Evolutionary conservation across 768 basidiomycete species (phyloP).

Genomic region (Podaxis mareebaensis): DNA sequence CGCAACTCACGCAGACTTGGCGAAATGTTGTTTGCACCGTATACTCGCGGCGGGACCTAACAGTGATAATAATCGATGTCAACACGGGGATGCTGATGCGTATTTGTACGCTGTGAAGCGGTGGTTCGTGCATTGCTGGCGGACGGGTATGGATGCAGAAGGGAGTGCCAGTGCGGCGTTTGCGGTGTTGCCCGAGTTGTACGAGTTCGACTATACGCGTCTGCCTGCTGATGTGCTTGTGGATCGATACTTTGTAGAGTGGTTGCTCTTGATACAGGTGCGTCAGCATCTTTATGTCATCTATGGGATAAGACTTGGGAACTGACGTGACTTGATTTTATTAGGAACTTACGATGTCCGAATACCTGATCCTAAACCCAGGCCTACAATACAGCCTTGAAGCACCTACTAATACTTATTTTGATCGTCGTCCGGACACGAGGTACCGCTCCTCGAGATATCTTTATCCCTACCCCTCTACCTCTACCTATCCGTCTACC

Average conservation of each 20-base stretch:
- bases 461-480: not conserved
- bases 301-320: no score
- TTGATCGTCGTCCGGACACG: no score
- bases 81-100: not conserved
- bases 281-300: not conserved
- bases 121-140: constrained; percentile 11
- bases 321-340: not conserved
- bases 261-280: constrained; percentile 1
- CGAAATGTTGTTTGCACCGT: constrained; percentile 2
- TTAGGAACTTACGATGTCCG: constrained; percentile 9
- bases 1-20: not conserved
- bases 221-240: not conserved
- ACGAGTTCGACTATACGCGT: not conserved
- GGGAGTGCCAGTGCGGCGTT: not conserved
- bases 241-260: constrained; percentile 9
- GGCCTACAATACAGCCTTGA: not conserved
- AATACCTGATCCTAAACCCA: constrained; percentile 4
- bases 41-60: not conserved
- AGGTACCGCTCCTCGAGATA: no score
- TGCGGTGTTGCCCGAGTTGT: constrained; percentile 1
- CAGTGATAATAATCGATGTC: not conserved
- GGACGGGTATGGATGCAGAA: not conserved
- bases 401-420: not conserved
- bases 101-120: not conserved
- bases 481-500: not conserved